Evolutionary conservation across 441 rosid species (phyloP).

Genomic region (Mallotus repandus): DNA sequence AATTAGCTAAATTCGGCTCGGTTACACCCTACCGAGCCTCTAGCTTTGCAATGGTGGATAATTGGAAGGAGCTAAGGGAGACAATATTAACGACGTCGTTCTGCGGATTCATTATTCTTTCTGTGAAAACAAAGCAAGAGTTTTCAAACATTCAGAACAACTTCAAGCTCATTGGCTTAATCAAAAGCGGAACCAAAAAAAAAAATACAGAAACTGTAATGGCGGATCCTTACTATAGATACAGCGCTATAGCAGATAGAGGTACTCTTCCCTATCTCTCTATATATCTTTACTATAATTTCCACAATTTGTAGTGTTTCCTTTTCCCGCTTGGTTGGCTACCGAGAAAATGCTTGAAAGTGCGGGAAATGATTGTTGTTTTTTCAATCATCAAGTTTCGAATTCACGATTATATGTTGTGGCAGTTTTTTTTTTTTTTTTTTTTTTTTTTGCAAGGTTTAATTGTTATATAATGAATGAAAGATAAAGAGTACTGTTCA

Average conservation of each 20-base stretch:
- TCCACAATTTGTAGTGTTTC: not conserved
- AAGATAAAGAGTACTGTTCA: too few species aligned
- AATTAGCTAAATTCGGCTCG: too few species aligned
- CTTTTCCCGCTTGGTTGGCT: not conserved
- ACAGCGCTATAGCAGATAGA: slow-evolving; percentile 31
- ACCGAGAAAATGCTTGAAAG: not conserved
- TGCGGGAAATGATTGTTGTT: not conserved
- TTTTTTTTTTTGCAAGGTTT: not conserved
- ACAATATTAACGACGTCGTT: too few species aligned
- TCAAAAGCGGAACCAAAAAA: not conserved
- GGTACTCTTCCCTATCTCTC: slow-evolving; percentile 23
- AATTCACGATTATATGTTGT: not conserved
- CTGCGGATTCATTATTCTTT: too few species aligned
- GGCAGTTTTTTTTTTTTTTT: too few species aligned
- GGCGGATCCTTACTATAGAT: slow-evolving; percentile 41
- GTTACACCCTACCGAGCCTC: too few species aligned
- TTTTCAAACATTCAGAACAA: too few species aligned
- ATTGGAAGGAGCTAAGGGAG: too few species aligned
- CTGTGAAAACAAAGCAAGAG: not conserved
- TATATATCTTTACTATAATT: not conserved
- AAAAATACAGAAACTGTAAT: slow-evolving; percentile 6
- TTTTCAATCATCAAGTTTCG: not conserved
- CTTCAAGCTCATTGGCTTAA: not conserved
- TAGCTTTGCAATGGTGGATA: too few species aligned
- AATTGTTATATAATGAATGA: not conserved